Evolutionary conservation across 2,329 filamentous ascomycete genomes (phyloP), one percentile per base, ranked within the genome.

Genomic region (Ascomycota sp.): DNA sequence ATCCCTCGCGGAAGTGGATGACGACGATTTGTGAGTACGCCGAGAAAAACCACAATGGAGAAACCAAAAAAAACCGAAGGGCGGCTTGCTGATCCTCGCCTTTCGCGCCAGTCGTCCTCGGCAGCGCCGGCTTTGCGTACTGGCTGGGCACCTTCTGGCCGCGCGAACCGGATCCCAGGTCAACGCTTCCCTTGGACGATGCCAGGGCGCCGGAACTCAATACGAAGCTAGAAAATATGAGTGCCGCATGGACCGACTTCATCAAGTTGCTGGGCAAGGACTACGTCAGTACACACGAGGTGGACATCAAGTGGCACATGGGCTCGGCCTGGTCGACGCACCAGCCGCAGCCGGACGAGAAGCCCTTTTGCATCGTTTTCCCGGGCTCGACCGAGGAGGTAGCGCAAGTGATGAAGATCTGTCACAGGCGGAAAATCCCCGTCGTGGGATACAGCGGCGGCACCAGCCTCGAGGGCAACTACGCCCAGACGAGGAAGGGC

Each of bases 381-480:
- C 85, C 83, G 0, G 59, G 55, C 26, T 70, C 63, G 23, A 94
- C 85, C 1, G 75, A 85, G 38, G 75, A 94, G 41, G 82, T 92
- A 7, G 76, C 77, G n/a, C 59, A 64, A 37, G 69, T 94, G 35
- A 86, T 92, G 75, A 85, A 86, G 56, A 57, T 93, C 32, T 93
- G 85, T 56, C 80, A 92, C 49, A 53, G 59, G 43, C 63, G 85
- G 25, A 63, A 64, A 33, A 89, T 94, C 37, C 85, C 85, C 5
- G 81, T 93, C 17, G 85, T 80, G 4, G 76, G 75, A 3, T 92
- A 83, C 55, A 82, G 75, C 33, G 85, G 85, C 26, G 85, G 85
- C 22, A 93, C 85, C 7, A 85, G 77, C 43, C 59, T 94, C 21
- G 85, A 94, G 53, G 85, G 85, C 2, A 81, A 93, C 51, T 92